Conservation (phyloP, 129 eudicot species). For the Flaveria robusta region DNA sequence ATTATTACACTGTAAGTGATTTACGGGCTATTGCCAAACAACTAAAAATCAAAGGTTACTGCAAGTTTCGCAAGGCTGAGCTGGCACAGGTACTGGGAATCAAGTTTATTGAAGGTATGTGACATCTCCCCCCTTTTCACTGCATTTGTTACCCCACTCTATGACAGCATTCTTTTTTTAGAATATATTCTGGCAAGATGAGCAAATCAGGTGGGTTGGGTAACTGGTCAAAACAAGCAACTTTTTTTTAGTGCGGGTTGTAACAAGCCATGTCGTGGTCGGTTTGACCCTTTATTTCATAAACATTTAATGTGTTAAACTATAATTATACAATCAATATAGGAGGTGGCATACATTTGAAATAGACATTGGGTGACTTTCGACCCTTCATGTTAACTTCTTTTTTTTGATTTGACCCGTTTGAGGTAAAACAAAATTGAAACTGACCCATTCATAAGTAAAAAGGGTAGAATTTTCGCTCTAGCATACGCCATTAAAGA, state of each 20-base stretch:
- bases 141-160: constrained; percentile 1
- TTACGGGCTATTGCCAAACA: constrained; percentile 36
- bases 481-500: not conserved
- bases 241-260: not conserved
- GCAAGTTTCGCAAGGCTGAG: constrained; percentile 41
- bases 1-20: constrained; percentile 31
- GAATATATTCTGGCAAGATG: constrained; percentile 5
- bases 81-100: constrained; percentile 38
- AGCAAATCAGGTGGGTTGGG: not conserved
- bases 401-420: not conserved
- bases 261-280: not conserved
- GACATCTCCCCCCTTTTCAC: not conserved
- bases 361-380: not conserved
- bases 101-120: constrained; percentile 27
- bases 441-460: not conserved
- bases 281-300: not conserved
- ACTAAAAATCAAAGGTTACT: constrained; percentile 27
- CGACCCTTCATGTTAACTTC: not conserved
- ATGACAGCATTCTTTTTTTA: constrained; percentile 8
- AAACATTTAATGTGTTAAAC: not conserved
- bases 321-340: not conserved
- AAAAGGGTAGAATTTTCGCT: not conserved
- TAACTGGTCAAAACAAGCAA: not conserved
- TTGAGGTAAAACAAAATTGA: not conserved
- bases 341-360: not conserved